Base-by-base conservation (phyloP, 2,329 filamentous ascomycete genomes). In the Stemphylium beticola region DNA sequence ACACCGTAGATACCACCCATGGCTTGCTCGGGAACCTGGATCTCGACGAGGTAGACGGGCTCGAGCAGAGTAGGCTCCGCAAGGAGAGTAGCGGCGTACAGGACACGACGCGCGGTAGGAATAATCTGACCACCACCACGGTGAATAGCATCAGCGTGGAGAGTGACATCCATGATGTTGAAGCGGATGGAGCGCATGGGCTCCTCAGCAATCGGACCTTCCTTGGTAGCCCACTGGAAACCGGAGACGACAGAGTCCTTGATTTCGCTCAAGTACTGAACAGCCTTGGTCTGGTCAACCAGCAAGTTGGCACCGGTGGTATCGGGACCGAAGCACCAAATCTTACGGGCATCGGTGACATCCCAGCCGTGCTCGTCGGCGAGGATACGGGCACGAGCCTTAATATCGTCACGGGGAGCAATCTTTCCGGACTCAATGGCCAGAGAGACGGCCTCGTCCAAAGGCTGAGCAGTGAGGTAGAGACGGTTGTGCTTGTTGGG, bases 401-500 rank as follows among this genome's bases (percentile, higher is more conserved):
- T 99, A 90, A 98, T 92, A 84, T 99, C 95, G 79, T 99, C 95
- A 86, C 93, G 92, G 67, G 95, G 91, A 76, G 82, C 85, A 79
- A 99, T 92, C 85, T 92, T 95, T 84, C 95, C 95, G 51, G 77
- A 67, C 85, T 99, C 95, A 66, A 99, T 99, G 75, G 90, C 91
- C 76, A 87, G 86, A 72, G 91, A 85, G 58, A 99, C 89, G 72
- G 98, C 95, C 86, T 99, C 95, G 40, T 87, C 87, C 52, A 99
- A 85, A 72, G 95, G 95, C 82, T 92, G 83, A 65, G 95, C 95
- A 80, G 86, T 87, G 82, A 99, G 88, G 86, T 98, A 99, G 60
- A 99, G 86, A 92, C 95, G 93, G 87, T 99, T 99, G 90, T 99
- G 95, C 92, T 99, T 99, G 91, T 99, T 99, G 84, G 95, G 95